These are phyloP conservation scores for Porpolomopsis calyptriformis DNA, from an alignment of 768 basidiomycete species.

Conservation along the genomic window DNA sequence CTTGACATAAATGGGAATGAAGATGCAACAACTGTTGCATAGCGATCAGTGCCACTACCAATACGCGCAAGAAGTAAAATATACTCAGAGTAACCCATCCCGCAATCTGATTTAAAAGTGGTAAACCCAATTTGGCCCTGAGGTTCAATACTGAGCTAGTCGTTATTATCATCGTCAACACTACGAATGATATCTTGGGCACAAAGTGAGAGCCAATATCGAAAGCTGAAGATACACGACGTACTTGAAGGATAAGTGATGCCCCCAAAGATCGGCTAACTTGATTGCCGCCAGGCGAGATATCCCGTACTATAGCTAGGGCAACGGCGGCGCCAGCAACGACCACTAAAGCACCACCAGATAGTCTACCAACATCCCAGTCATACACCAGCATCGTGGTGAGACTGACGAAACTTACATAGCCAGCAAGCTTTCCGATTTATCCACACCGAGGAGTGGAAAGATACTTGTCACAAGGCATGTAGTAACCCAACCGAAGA, in stretches of 20 bases:
- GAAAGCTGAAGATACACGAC: not conserved
- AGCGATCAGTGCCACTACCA: not conserved
- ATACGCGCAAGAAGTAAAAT: not conserved
- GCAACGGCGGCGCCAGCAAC: constrained; percentile 20
- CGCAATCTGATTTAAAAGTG: constrained; percentile 42
- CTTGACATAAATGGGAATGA: constrained; percentile 37
- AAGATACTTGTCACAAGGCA: constrained; percentile 55
- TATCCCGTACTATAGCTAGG: not conserved
- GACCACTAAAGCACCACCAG: constrained; percentile 39
- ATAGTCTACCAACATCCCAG: constrained; percentile 22
- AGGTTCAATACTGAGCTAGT: constrained; percentile 47
- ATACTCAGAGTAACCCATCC: constrained; percentile 62
- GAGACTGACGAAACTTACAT: constrained; percentile 38
- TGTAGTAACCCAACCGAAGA: constrained; percentile 33
- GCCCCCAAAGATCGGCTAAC: not conserved
- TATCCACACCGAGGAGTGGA: constrained; percentile 63
- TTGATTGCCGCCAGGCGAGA: not conserved
- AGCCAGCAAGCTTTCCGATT: constrained; percentile 44
- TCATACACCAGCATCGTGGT: not conserved
- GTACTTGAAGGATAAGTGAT: constrained; percentile 5
- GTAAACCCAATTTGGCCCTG: constrained; percentile 57
- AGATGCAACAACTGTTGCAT: constrained; percentile 39
- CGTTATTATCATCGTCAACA: constrained; percentile 42
- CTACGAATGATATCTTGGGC: constrained; percentile 24
- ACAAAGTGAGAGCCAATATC: not conserved